Conservation (phyloP, 768 basidiomycete species). For the Lentinula boryana region DNA sequence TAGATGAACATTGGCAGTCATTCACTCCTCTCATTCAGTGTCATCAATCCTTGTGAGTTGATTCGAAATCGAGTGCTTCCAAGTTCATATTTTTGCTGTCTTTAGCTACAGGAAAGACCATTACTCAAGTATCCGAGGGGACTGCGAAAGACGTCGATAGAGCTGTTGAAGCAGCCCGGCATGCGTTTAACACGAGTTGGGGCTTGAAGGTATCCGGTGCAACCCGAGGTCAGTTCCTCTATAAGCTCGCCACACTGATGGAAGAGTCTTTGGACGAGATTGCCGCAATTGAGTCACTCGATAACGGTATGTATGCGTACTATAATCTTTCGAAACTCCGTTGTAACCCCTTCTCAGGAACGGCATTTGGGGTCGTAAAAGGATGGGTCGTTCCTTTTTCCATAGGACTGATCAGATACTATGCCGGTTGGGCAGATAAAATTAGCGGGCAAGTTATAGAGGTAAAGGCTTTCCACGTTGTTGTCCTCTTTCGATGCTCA, state of each 20-base stretch:
- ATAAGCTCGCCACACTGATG: constrained; percentile 42
- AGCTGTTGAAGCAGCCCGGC: constrained; percentile 57
- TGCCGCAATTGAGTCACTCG: constrained; percentile 40
- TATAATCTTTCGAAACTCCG: background rate
- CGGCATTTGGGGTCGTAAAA: constrained; percentile 10
- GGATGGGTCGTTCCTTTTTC: constrained; percentile 12
- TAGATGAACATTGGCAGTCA: constrained; percentile 21
- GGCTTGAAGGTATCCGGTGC: constrained; percentile 31
- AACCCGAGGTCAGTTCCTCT: constrained; percentile 30
- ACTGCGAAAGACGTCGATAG: constrained; percentile 54
- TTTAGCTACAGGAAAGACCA: constrained; percentile 52
- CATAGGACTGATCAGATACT: constrained; percentile 34
- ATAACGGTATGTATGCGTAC: constrained; percentile 25
- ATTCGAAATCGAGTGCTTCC: too few relatives aligned
- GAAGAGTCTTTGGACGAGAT: constrained; percentile 37
- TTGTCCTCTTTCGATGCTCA: background rate
- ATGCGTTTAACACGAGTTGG: constrained; percentile 30
- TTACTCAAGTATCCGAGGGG: constrained; percentile 45
- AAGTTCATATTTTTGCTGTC: constrained; percentile 2
- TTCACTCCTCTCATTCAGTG: constrained; percentile 24
- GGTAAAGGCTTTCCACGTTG: background rate
- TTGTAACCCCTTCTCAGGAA: background rate
- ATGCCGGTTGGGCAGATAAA: constrained; percentile 52
- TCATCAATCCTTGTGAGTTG: constrained; percentile 44
- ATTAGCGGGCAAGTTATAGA: constrained; percentile 39